Evolutionary conservation across 208 protist species (phyloP), one percentile per base, ranked within the genome.

Genomic region (Tetramitus jugosus): DNA sequence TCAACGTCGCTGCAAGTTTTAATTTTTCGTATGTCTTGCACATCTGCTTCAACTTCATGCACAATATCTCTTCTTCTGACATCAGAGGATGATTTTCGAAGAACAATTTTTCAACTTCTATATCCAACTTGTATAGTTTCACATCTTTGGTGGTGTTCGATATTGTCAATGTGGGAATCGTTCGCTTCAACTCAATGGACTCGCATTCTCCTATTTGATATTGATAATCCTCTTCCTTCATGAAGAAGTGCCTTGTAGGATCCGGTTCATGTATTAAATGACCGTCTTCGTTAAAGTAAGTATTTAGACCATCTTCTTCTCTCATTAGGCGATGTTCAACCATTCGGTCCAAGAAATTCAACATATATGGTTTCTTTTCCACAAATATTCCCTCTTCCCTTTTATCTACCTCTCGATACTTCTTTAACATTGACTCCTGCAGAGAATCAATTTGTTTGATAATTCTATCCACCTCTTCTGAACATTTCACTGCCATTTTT

Each of bases 231-330:
- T 37, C 65, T 13, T 23, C n/a, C 49, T 71, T 71, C 29, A 40
- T 71, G 17, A 49, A 49, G 31, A 49, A 17, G 4, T 49, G 43
- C 13, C n/a, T 49, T 20, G 40, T 49, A 29, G 65, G 65, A 71
- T 71, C 65, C 3, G 31, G 2, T 26, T 71, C n/a, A 33, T 37
- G 7, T 7, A 49, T n/a, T 29, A 71, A 49, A 37, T 71, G 65
- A 23, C 65, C 65, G 26, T 71, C 35, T 49, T 71, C 65, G 33
- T 71, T 40, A 71, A 71, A 71, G 33, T 35, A 71, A 49, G 29
- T 71, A 3, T 29, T 33, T 14, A 71, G 33, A 49, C 65, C 40
- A 49, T 49, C 10, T 8, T 46, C 4, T 71, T 71, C 39, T 49
- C 65, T 43, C 29, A 71, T 33, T 33, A 49, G 31, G 31, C 65